These are phyloP conservation scores for Albugo laibachii DNA, from an alignment of 352 stramenopile species.

Conservation along the genomic window DNA sequence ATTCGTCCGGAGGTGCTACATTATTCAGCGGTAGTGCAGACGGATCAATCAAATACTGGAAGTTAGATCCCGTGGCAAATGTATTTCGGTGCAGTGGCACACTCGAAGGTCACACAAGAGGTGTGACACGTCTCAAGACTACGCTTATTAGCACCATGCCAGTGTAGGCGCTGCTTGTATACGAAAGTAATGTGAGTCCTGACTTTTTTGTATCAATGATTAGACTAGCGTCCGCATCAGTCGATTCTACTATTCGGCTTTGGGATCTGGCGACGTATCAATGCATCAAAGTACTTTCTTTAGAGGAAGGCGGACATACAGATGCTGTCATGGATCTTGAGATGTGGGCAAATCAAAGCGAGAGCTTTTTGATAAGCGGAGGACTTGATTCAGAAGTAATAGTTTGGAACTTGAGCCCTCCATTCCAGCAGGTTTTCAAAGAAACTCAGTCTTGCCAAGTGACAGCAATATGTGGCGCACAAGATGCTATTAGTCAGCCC, in stretches of 20 bases:
- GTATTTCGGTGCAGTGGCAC: conserved; percentile 53
- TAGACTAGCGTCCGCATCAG: conserved; percentile 55
- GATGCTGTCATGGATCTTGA: conserved; percentile 74
- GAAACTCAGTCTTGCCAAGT: conserved; percentile 61
- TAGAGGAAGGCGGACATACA: conserved; percentile 42
- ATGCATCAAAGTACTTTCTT: conserved; percentile 55
- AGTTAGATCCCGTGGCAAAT: conserved; percentile 41
- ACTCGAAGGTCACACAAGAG: conserved; percentile 60
- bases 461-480: conserved; percentile 46
- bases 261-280: conserved; percentile 71
- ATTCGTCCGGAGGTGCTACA: conserved; percentile 35
- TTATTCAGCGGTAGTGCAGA: conserved; percentile 61
- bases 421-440: conserved; percentile 66
- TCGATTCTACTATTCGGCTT: conserved; percentile 61
- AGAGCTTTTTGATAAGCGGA: conserved; percentile 75
- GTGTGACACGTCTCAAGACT: conserved; percentile 66
- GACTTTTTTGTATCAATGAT: neutral
- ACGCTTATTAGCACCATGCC: conserved; percentile 38
- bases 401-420: conserved; percentile 55
- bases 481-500: conserved; percentile 34
- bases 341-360: conserved; percentile 67
- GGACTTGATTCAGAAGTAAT: conserved; percentile 67
- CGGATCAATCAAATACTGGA: conserved; percentile 64
- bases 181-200: neutral
- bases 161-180: conserved; percentile 15